A percentile compares a stretch with the other conserved stretches of the same genome.
phyloP scores from a whole-genome alignment of 805 yeast species.

The Candida boleticola region DNA sequence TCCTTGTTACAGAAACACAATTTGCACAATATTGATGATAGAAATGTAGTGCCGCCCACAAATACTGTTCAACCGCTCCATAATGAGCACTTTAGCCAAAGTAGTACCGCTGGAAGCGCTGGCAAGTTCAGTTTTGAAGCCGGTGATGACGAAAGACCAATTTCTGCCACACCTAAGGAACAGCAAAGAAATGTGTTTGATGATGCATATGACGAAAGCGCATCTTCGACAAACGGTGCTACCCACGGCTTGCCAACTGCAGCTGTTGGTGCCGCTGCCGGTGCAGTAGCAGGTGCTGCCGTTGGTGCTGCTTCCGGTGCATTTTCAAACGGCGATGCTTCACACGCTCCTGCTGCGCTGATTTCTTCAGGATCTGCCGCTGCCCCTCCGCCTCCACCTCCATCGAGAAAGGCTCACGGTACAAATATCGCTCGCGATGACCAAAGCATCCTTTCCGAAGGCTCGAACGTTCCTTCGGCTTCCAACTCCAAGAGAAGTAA shows the following conservation, averaged over 20 bases:
- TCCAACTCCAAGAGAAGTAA: constrained; percentile 38
- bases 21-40: constrained; percentile 14
- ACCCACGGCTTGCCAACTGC: constrained; percentile 6
- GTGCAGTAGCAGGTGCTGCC: constrained; percentile 16
- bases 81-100: neutral
- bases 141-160: constrained; percentile 36
- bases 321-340: constrained; percentile 9
- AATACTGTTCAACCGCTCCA: neutral
- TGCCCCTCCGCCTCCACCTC: constrained; percentile 56
- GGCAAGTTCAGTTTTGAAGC: constrained; percentile 38
- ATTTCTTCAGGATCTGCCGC: constrained; percentile 7
- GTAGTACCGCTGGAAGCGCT: constrained; percentile 9
- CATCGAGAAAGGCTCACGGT: constrained; percentile 48
- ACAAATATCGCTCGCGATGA: constrained; percentile 18
- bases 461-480: constrained; percentile 23
- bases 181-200: constrained; percentile 12
- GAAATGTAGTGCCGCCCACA: neutral
- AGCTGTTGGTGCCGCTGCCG: constrained; percentile 9
- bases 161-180: constrained; percentile 27
- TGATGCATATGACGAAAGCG: constrained; percentile 8
- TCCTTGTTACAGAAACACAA: constrained; percentile 36
- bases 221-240: constrained; percentile 1
- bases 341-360: neutral
- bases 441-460: constrained; percentile 1
- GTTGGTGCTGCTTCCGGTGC: constrained; percentile 9